Evolutionary conservation across 2,329 filamentous ascomycete genomes (phyloP), one percentile per base, ranked within the genome.

Genomic region (Escovopsis sp.): DNA sequence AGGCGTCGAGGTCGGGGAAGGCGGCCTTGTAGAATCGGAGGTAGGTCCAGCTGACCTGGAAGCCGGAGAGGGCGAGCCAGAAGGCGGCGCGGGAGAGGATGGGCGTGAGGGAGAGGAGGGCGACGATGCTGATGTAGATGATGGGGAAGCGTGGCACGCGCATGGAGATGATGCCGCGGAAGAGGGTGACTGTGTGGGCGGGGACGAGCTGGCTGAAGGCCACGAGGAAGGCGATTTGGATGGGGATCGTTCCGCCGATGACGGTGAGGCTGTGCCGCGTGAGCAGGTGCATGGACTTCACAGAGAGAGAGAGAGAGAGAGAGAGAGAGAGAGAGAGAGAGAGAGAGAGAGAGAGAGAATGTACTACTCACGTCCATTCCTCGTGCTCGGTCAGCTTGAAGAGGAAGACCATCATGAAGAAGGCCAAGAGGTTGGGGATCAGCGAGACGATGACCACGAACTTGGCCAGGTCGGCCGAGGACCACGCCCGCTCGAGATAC

Each of bases 181-280:
- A 88, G 39, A 98, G 73, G 4, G 88, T 90, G 35, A 96, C 88
- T 10, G 90, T 98, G 58, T 98, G 90, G 42, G 94, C 87, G 16
- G 90, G 90, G 26, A 96, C 81, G 34, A 98, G 82, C 60, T 98
- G 90, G 61, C 93, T 96, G 61, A 96, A 94, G 36, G 88, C 84
- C 48, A 96, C 84, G 41, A 98, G 80, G 63, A 96, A 96, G 41
- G 82, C 79, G 32, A 90, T 86, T 57, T 94, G 88, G 39, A 94
- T 67, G 13, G 87, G 77, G 43, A 94, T 79, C 37, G 86, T 87
- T 47, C 90, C 90, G 47, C 82, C 83, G 51, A 96, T 83, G 43
- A 82, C 79, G 31, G 81, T 86, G 32, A 83, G 60, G 35, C 81
- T 90, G 49, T 12, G 37, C 37, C 11, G 35, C 12, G 28, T 33